Percentiles rank a stretch among this genome's conserved stretches.
Conservation (phyloP, 1,139 yeast genomes). For the Saccharomycopsis hybrid region DNA sequence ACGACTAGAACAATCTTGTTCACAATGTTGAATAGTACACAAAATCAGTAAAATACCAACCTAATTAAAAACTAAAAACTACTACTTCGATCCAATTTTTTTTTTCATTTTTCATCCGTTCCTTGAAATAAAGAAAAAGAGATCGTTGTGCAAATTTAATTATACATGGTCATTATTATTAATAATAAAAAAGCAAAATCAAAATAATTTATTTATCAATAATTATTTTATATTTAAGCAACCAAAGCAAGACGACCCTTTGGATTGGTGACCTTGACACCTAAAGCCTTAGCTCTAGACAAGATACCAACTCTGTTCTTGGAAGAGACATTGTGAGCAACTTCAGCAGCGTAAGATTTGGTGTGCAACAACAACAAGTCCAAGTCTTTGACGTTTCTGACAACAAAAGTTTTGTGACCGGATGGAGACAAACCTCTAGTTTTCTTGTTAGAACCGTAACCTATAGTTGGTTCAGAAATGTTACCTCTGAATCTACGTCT, state of each 20-base stretch:
- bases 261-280: constrained; percentile 98
- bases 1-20: no score
- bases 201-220: no score
- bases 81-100: no score
- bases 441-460: constrained; percentile 99
- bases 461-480: constrained; percentile 98
- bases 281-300: constrained; percentile 96
- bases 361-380: constrained; percentile 96
- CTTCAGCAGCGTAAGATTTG: constrained; percentile 98
- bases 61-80: no score
- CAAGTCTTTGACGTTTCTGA: constrained; percentile 87
- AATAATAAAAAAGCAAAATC: no score
- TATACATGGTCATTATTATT: neutral
- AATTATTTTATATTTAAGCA: no score
- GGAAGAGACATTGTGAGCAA: constrained; percentile 97
- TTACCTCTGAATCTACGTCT: constrained; percentile 99
- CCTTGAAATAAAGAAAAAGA: no score
- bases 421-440: constrained; percentile 95
- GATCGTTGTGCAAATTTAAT: no score
- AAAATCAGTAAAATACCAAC: no score
- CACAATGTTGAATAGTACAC: no score
- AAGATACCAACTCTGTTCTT: constrained; percentile 96
- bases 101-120: no score
- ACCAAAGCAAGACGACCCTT: constrained; percentile 97
- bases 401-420: constrained; percentile 96